Conservation (phyloP, 441 rosid species). For the Francoa sonchifolia region DNA sequence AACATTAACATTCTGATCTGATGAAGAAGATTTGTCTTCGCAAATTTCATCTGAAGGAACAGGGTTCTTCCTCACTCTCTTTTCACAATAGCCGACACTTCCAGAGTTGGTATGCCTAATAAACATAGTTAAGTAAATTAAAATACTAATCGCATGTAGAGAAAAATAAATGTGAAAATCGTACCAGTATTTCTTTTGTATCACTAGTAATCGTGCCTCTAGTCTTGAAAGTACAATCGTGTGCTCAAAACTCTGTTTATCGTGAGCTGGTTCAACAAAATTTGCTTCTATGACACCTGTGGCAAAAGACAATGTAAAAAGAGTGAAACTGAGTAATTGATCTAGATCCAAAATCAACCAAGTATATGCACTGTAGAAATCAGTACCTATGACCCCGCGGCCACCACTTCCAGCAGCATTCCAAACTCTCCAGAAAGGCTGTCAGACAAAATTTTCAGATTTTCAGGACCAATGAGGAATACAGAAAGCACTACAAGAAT, state of each 20-base stretch:
- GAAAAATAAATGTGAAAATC: constrained; percentile 12
- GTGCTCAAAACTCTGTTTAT: constrained; percentile 85
- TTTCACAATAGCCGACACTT: too few relatives aligned
- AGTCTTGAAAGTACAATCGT: constrained; percentile 66
- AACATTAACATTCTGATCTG: too few relatives aligned
- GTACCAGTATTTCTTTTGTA: constrained; percentile 87
- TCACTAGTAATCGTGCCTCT: constrained; percentile 49
- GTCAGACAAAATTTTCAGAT: constrained; percentile 16
- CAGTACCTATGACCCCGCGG: constrained; percentile 86
- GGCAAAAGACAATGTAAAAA: constrained; percentile 16
- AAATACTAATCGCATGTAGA: neutral
- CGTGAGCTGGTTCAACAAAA: constrained; percentile 90
- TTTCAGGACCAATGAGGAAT: too few relatives aligned
- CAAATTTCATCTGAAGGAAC: too few relatives aligned
- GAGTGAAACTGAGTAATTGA: neutral
- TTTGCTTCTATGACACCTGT: constrained; percentile 88
- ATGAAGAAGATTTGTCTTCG: too few relatives aligned
- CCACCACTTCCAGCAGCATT: constrained; percentile 90
- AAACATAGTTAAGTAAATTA: constrained; percentile 4
- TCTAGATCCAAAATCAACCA: constrained; percentile 6
- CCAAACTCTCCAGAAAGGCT: constrained; percentile 99
- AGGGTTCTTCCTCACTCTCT: too few relatives aligned
- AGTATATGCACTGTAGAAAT: constrained; percentile 6
- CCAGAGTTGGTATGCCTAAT: too few relatives aligned
- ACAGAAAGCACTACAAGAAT: too few relatives aligned